A percentile compares a stretch with the other conserved stretches of the same genome.
These are phyloP conservation scores for Botrytis galanthina DNA, from an alignment of 2,329 filamentous ascomycete genomes.

Conservation along the genomic window DNA sequence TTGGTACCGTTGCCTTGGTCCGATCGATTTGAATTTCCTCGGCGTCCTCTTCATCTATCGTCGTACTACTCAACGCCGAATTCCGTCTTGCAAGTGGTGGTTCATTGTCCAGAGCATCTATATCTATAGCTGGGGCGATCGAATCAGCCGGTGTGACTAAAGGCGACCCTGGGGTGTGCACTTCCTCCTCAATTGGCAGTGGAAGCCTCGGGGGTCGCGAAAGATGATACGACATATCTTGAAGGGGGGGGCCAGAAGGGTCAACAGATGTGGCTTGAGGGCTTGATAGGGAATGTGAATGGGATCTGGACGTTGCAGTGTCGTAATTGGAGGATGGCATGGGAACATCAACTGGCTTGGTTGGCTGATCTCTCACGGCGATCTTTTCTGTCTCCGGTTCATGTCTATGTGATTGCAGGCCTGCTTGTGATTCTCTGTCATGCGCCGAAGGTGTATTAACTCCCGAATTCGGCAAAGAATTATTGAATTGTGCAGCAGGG, in stretches of 20 bases:
- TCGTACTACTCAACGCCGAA: slow-evolving; percentile 59
- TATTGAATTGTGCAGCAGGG: slow-evolving; percentile 25
- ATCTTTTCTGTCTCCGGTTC: slow-evolving; percentile 38
- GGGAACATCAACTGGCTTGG: slow-evolving; percentile 58
- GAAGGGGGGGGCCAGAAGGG: slow-evolving; percentile 44
- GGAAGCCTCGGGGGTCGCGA: slow-evolving; percentile 82
- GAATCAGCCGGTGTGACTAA: slow-evolving; percentile 73
- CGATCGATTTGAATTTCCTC: slow-evolving; percentile 76
- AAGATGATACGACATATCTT: slow-evolving; percentile 57
- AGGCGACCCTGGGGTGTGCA: slow-evolving; percentile 84
- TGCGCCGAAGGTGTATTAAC: slow-evolving; percentile 27
- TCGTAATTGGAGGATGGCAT: slow-evolving; percentile 32
- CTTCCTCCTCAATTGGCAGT: slow-evolving; percentile 89
- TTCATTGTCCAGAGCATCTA: slow-evolving; percentile 50
- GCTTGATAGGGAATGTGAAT: slow-evolving; percentile 27
- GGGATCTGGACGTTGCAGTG: slow-evolving; percentile 31
- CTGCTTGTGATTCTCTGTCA: slow-evolving; percentile 30
- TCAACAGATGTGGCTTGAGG: slow-evolving; percentile 49
- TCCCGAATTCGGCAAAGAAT: slow-evolving; percentile 28
- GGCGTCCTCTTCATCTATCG: slow-evolving; percentile 76
- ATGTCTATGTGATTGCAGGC: slow-evolving; percentile 27
- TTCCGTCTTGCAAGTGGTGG: slow-evolving; percentile 48
- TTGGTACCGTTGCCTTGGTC: slow-evolving; percentile 76
- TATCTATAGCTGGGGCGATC: slow-evolving; percentile 34
- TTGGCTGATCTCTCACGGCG: slow-evolving; percentile 44